A percentile compares a stretch with the other conserved stretches of the same genome.
Evolutionary conservation across 805 yeast species (phyloP).

Genomic region (Ogataea sp.): DNA sequence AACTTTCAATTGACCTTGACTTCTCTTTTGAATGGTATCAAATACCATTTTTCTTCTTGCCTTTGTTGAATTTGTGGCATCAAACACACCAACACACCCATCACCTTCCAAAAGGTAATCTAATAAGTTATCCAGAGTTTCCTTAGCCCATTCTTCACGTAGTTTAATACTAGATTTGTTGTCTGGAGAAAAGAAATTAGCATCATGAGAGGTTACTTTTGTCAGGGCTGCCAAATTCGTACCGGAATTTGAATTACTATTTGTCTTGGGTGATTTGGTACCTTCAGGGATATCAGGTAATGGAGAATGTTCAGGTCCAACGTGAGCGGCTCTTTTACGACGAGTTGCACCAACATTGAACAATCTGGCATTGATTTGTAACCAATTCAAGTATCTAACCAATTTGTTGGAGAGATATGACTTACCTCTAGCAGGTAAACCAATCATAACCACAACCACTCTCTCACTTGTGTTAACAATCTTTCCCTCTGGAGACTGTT

Average conservation of each 20-base stretch:
- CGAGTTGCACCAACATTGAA: slow-evolving; percentile 96
- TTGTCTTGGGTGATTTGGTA: background rate
- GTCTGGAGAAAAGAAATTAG: slow-evolving; percentile 79
- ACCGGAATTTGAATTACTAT: background rate
- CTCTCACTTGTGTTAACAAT: slow-evolving; percentile 55
- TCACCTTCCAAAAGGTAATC: slow-evolving; percentile 73
- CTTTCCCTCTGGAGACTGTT: slow-evolving; percentile 68
- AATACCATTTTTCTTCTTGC: slow-evolving; percentile 53
- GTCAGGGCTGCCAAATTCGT: background rate
- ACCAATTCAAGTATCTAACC: slow-evolving; percentile 87
- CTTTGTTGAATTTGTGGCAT: slow-evolving; percentile 74
- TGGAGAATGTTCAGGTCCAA: slow-evolving; percentile 68
- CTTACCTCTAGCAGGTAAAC: slow-evolving; percentile 92
- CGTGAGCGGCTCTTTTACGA: slow-evolving; percentile 55
- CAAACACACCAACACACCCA: slow-evolving; percentile 90
- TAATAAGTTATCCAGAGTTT: slow-evolving; percentile 75
- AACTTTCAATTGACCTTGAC: slow-evolving; percentile 62
- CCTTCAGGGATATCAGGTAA: slow-evolving; percentile 32
- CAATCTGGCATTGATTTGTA: slow-evolving; percentile 82
- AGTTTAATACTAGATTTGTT: slow-evolving; percentile 55
- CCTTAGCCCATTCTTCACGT: slow-evolving; percentile 95
- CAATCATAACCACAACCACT: slow-evolving; percentile 93
- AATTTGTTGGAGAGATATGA: slow-evolving; percentile 88
- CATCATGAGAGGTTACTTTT: slow-evolving; percentile 44
- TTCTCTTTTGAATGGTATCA: slow-evolving; percentile 45